Percentiles rank a stretch among this genome's conserved stretches.
Conservation (phyloP, 192 early-diverging fungal species). For the Cetraspora pellucida region DNA sequence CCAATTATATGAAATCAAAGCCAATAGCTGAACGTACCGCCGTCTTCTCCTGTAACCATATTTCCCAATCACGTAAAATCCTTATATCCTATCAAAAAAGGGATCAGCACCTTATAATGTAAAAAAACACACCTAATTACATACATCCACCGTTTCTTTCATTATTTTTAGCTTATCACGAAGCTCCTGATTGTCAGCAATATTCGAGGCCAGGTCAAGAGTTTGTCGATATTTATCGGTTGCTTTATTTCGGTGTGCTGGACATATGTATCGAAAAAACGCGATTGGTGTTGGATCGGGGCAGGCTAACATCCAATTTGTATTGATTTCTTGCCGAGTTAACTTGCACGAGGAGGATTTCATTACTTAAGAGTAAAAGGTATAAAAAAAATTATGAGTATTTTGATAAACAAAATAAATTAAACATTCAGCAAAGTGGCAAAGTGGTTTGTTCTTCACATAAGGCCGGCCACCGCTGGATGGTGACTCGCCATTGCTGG, state of each 20-base stretch:
- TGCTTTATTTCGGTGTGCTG: slow-evolving; percentile 30
- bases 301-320: slow-evolving; percentile 4
- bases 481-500: too few species aligned
- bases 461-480: too few species aligned
- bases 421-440: too few species aligned
- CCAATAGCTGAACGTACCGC: slow-evolving; percentile 19
- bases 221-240: slow-evolving; percentile 22
- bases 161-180: slow-evolving; percentile 27
- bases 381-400: too few species aligned
- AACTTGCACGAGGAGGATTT: too few species aligned
- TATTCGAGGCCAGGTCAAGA: slow-evolving; percentile 25
- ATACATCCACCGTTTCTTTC: slow-evolving; percentile 5
- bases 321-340: too few species aligned
- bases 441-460: too few species aligned
- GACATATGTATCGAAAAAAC: slow-evolving; percentile 29
- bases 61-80: slow-evolving; percentile 22
- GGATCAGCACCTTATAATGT: slow-evolving; percentile 8
- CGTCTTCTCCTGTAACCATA: slow-evolving; percentile 7
- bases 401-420: too few species aligned
- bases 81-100: slow-evolving; percentile 17
- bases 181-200: slow-evolving; percentile 12
- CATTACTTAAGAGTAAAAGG: too few species aligned
- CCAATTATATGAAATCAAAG: background rate
- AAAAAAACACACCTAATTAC: slow-evolving; percentile 24
- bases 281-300: slow-evolving; percentile 9